Evolutionary conservation across 2,329 filamentous ascomycete genomes (phyloP).

Genomic region (Sordariomycetes sp.): DNA sequence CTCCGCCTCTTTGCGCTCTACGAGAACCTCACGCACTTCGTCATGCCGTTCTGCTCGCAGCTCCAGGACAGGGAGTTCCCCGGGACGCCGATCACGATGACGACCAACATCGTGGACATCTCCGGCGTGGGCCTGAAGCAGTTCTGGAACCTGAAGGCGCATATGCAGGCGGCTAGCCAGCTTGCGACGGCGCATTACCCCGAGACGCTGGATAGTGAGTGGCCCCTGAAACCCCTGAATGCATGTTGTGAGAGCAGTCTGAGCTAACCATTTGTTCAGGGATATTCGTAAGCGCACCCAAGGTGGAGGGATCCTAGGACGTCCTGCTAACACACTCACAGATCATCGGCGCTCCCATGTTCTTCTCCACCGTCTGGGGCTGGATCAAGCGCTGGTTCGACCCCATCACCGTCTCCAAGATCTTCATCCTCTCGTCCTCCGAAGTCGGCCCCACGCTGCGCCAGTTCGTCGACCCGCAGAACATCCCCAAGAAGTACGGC

Average conservation of each 20-base stretch:
- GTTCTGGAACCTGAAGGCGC: slow-evolving; percentile 88
- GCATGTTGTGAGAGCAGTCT: not conserved
- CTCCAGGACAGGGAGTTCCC: slow-evolving; percentile 60
- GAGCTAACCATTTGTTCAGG: slow-evolving; percentile 21
- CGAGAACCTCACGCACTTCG: slow-evolving; percentile 83
- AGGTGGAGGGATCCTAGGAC: not conserved
- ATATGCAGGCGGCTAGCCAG: slow-evolving; percentile 87
- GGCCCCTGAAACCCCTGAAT: slow-evolving; percentile 14
- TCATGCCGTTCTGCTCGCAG: slow-evolving; percentile 73
- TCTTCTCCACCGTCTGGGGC: slow-evolving; percentile 89
- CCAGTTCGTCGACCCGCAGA: slow-evolving; percentile 68
- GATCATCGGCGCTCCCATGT: slow-evolving; percentile 79
- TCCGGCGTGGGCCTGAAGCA: slow-evolving; percentile 78
- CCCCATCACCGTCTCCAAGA: slow-evolving; percentile 89
- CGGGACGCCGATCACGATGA: slow-evolving; percentile 80
- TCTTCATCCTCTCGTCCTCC: slow-evolving; percentile 69
- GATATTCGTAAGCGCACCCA: not conserved
- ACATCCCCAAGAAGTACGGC: slow-evolving; percentile 85
- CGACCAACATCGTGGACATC: slow-evolving; percentile 92
- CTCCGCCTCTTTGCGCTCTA: slow-evolving; percentile 86
- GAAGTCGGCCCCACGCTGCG: slow-evolving; percentile 71
- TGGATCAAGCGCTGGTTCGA: slow-evolving; percentile 96
- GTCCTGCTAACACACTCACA: slow-evolving; percentile 18
- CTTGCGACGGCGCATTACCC: slow-evolving; percentile 91
- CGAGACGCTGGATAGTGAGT: slow-evolving; percentile 80